Conservation (phyloP, 148 eudicot species). For the Camellia sinensis region DNA sequence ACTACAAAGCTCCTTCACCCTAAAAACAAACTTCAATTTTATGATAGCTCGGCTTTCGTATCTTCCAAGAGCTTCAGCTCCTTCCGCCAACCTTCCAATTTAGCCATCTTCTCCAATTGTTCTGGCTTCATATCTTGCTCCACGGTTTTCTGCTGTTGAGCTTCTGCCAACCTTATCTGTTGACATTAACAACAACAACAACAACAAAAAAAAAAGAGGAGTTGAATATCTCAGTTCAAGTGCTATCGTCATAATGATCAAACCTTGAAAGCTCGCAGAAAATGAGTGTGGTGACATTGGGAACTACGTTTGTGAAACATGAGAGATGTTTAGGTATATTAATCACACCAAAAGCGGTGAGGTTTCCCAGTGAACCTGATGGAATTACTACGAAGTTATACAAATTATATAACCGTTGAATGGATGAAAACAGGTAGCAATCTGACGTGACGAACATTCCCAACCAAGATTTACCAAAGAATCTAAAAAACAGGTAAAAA, state of each 20-base stretch:
- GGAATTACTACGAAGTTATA: background rate
- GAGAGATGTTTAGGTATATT: background rate
- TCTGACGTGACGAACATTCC: background rate
- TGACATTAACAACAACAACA: background rate
- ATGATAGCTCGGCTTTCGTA: slow-evolving; percentile 39
- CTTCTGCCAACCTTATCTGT: slow-evolving; percentile 88
- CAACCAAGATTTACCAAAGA: background rate
- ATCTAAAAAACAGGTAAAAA: background rate
- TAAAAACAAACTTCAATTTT: slow-evolving; percentile 10
- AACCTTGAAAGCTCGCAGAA: background rate
- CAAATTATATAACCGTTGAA: background rate
- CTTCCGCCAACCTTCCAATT: slow-evolving; percentile 75
- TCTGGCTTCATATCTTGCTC: slow-evolving; percentile 70
- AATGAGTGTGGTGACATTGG: background rate
- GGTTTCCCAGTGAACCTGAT: background rate
- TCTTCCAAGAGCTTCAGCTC: slow-evolving; percentile 84
- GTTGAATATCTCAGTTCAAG: background rate
- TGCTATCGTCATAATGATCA: background rate
- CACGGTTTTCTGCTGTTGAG: slow-evolving; percentile 53
- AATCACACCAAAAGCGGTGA: background rate
- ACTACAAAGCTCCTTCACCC: background rate
- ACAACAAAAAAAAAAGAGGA: background rate
- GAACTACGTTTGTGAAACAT: background rate
- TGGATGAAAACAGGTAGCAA: background rate
- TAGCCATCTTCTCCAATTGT: slow-evolving; percentile 63